Evolutionary conservation across 768 basidiomycete genomes (phyloP).

Genomic region (Terana coerulea): DNA sequence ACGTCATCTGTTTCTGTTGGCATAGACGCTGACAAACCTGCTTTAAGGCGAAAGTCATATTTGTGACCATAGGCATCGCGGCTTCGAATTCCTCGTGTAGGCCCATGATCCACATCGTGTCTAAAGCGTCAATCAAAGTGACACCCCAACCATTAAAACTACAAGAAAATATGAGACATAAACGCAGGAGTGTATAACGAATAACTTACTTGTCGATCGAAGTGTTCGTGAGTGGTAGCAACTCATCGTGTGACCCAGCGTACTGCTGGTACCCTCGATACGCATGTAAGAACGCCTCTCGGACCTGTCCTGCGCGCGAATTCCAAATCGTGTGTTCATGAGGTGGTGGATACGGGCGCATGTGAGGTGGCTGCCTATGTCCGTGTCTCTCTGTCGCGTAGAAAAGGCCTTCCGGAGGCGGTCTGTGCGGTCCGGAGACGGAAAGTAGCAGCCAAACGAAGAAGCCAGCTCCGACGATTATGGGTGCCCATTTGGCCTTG

Average conservation of each 20-base stretch:
- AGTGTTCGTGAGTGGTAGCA: conserved; percentile 46
- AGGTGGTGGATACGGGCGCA: background rate
- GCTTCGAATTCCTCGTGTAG: conserved; percentile 65
- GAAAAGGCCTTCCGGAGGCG: background rate
- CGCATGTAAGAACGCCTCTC: conserved; percentile 60
- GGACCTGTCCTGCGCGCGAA: conserved; percentile 51
- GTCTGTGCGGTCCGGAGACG: conserved; percentile 6
- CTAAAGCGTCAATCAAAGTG: conserved; percentile 76
- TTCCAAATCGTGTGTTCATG: conserved; percentile 36
- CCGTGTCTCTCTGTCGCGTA: background rate
- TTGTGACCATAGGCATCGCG: conserved; percentile 51
- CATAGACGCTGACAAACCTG: background rate
- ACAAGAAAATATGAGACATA: background rate
- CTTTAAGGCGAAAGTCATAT: conserved; percentile 44
- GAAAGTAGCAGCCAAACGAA: conserved; percentile 10
- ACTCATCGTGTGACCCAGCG: conserved; percentile 63
- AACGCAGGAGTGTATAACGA: background rate
- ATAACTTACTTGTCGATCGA: conserved; percentile 48
- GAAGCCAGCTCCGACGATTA: conserved; percentile 2
- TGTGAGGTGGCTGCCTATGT: background rate
- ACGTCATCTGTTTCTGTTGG: conserved; percentile 11
- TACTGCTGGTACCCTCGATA: conserved; percentile 61
- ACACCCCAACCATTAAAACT: conserved; percentile 84
- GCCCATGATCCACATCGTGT: conserved; percentile 83
- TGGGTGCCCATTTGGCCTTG: background rate